Base-by-base conservation (phyloP, 129 eudicot species). In the Flaveria sonorensis region DNA sequence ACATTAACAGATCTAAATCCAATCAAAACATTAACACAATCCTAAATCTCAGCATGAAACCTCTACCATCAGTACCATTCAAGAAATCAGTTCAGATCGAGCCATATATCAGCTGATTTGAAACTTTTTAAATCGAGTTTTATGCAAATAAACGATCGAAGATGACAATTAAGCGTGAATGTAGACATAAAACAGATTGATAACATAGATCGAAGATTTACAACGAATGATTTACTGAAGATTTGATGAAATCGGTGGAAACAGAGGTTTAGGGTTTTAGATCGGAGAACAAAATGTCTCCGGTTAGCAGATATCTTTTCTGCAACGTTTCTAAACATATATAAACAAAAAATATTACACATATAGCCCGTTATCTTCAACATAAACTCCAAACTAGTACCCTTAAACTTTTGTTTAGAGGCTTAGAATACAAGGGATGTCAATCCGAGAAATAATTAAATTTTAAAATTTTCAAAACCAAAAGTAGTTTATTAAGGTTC, bases 261-360 rank as follows among this genome's bases (percentile, higher is more conserved):
- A n/a, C 21, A 6, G 77, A 45, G 52, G 15, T 53, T 69, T 70
- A 78, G 76, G 76, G 82, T 70, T 78, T 78, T 70, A 53, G 21
- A 53, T 32, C 48, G 81, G 57, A 74, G 28, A 61, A 61, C 78
- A 67, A 75, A 61, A 61, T 43, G 79, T 62, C 79, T 21, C 61
- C 59, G 48, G 61, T 62, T 46, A 62, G 30, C 10, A 24, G 28
- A 60, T 43, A 30, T 62, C 13, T 62, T 57, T 46, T 24, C 42
- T 52, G 23, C 53, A 15, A 19, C 68, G 57, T 48, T 23, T 57
- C 2, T 4, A 36, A 5, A 6, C 28, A 20, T 3, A 21, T 46
- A 73, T 63, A 63, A 50, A 74, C 32, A n/a, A 45, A 32, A 15
- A 42, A 42, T 21, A 16, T 60, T 59, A 56, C 68, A 59, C 14